Evolutionary conservation across 257 asterid species (phyloP).

Genomic region (Linderniella brevidens): DNA sequence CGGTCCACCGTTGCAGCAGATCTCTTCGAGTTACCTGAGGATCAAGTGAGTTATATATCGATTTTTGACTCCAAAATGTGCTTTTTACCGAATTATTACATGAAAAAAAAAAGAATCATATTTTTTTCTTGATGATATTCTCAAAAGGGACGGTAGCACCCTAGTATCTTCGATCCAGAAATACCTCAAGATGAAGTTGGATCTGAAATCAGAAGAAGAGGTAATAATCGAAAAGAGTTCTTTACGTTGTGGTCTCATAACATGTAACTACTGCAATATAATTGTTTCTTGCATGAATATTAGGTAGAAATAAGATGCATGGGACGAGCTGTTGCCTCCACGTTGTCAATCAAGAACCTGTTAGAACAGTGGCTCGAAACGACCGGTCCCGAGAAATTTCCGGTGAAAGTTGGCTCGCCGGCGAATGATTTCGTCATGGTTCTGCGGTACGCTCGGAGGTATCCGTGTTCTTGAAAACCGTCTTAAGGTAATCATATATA

Average conservation of each 20-base stretch:
- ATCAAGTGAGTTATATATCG: slow-evolving; percentile 59
- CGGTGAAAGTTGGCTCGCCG: slow-evolving; percentile 37
- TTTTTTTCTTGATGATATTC: neutral
- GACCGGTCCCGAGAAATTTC: slow-evolving; percentile 21
- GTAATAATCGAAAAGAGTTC: slow-evolving; percentile 12
- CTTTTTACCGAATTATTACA: too few relatives aligned
- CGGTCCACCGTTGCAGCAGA: slow-evolving; percentile 65
- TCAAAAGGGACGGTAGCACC: slow-evolving; percentile 55
- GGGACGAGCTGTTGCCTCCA: slow-evolving; percentile 36
- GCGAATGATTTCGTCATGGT: slow-evolving; percentile 70
- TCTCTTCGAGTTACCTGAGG: slow-evolving; percentile 79
- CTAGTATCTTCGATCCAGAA: slow-evolving; percentile 43
- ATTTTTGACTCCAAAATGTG: neutral
- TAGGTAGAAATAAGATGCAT: slow-evolving; percentile 57
- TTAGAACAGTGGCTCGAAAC: slow-evolving; percentile 46
- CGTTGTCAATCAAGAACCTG: slow-evolving; percentile 25
- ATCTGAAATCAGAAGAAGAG: slow-evolving; percentile 32
- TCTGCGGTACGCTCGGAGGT: slow-evolving; percentile 32
- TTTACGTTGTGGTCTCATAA: too few relatives aligned
- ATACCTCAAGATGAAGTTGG: slow-evolving; percentile 34
- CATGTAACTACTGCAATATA: too few relatives aligned
- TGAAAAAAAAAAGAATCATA: too few relatives aligned
- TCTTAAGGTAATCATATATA: too few relatives aligned
- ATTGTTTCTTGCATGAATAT: slow-evolving; percentile 1
- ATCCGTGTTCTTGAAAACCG: slow-evolving; percentile 16